Percentiles rank a stretch among this genome's conserved stretches.
phyloP scores from a whole-genome alignment of 1,139 yeast species.

The Zhuliangozyma parablackwelliae region DNA sequence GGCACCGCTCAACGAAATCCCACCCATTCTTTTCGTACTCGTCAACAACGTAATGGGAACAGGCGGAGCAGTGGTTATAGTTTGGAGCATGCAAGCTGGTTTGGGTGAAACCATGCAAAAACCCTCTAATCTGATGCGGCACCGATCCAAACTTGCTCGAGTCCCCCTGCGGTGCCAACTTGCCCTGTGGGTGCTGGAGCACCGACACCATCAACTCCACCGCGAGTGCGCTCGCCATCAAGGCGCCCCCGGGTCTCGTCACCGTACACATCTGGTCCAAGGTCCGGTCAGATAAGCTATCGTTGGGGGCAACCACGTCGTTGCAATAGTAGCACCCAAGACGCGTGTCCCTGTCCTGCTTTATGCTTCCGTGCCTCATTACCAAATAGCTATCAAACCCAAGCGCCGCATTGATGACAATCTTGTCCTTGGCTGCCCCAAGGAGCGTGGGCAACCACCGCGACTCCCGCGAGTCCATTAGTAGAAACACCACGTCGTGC shows the following conservation, averaged over 20 bases:
- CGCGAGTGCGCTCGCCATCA: slow-evolving; percentile 81
- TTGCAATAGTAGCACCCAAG: slow-evolving; percentile 95
- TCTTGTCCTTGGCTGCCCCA: slow-evolving; percentile 60
- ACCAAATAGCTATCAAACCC: slow-evolving; percentile 93
- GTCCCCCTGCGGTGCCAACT: slow-evolving; percentile 39
- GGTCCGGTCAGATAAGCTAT: slow-evolving; percentile 77
- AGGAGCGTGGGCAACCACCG: slow-evolving; percentile 93
- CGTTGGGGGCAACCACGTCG: slow-evolving; percentile 91
- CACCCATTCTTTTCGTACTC: slow-evolving; percentile 57
- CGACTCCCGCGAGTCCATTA: slow-evolving; percentile 93
- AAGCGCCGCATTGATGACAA: slow-evolving; percentile 85
- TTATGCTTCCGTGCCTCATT: slow-evolving; percentile 76
- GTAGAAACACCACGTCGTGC: slow-evolving; percentile 73
- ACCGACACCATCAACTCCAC: slow-evolving; percentile 78
- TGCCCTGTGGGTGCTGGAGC: slow-evolving; percentile 59
- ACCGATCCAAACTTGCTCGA: slow-evolving; percentile 56
- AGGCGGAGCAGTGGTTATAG: slow-evolving; percentile 79
- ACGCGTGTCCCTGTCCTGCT: slow-evolving; percentile 23
- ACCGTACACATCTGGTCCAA: slow-evolving; percentile 98
- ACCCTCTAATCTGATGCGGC: slow-evolving; percentile 92
- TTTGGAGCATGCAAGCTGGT: slow-evolving; percentile 66
- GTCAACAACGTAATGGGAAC: slow-evolving; percentile 56
- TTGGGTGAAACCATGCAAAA: slow-evolving; percentile 59
- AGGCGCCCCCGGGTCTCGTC: slow-evolving; percentile 92
- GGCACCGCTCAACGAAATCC: slow-evolving; percentile 71